A percentile compares a stretch with the other conserved stretches of the same genome.
These are phyloP conservation scores for Pichia sp. DNA, from an alignment of 1,139 yeast genomes.

Conservation along the genomic window DNA sequence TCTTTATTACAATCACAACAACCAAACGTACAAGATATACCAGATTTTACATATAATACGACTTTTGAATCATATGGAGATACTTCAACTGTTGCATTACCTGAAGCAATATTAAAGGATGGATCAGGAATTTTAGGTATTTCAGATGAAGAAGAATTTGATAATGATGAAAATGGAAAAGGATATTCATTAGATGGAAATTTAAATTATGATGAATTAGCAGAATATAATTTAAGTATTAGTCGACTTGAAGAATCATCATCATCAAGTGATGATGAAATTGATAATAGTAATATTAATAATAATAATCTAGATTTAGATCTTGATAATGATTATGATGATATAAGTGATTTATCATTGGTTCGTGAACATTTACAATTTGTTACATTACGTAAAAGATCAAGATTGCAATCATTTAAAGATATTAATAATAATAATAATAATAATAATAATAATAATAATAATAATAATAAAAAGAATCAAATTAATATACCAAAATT, in stretches of 20 bases:
- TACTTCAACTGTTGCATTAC: constrained; percentile 28
- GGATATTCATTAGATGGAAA: not conserved
- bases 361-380: constrained; percentile 7
- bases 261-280: not conserved
- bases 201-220: constrained; percentile 1
- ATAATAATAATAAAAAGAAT: not conserved
- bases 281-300: not conserved
- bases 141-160: constrained; percentile 8
- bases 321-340: not conserved
- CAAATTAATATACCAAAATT: constrained; percentile 6
- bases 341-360: constrained; percentile 12
- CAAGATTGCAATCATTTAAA: not conserved
- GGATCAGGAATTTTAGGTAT: constrained; percentile 21
- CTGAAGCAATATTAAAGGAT: constrained; percentile 28
- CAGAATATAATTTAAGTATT: not conserved
- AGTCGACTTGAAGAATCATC: not conserved
- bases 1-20: not conserved
- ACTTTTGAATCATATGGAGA: constrained; percentile 21
- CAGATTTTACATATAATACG: constrained; percentile 16
- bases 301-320: not conserved
- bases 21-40: not conserved
- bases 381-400: constrained; percentile 6
- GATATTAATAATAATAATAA: not conserved
- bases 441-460: not conserved
- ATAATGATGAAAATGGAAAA: constrained; percentile 1